These are phyloP conservation scores for Paragyromitra xinjiangensis DNA, from an alignment of 495 filamentous ascomycete species.

Conservation along the genomic window DNA sequence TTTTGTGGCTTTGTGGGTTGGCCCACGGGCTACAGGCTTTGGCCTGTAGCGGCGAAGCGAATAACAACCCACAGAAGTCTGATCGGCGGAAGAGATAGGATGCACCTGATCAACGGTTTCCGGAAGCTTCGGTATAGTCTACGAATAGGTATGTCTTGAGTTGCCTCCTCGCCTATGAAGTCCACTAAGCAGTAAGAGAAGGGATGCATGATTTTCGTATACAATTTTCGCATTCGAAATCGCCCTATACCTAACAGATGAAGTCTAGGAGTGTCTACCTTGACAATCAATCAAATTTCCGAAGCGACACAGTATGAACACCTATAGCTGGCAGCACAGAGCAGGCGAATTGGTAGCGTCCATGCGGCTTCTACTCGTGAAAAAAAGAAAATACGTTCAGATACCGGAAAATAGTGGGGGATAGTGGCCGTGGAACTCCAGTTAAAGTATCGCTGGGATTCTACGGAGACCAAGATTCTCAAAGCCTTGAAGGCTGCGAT, in stretches of 20 bases:
- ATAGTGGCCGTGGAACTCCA: background rate
- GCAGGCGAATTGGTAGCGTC: background rate
- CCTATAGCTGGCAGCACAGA: background rate
- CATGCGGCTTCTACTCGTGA: background rate
- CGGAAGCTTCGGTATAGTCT: background rate
- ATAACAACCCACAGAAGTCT: background rate
- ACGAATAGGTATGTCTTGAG: constrained; percentile 21
- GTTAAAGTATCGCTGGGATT: background rate
- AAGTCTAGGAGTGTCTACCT: background rate
- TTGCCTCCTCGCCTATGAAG: constrained; percentile 2
- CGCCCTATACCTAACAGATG: background rate
- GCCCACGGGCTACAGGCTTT: background rate
- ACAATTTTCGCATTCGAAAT: background rate
- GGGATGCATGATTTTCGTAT: background rate
- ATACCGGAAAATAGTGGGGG: background rate
- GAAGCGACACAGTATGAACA: background rate
- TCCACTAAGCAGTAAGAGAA: background rate
- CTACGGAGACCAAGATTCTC: background rate
- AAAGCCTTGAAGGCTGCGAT: too few relatives aligned
- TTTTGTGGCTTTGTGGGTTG: background rate
- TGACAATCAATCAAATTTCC: background rate
- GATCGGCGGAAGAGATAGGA: background rate
- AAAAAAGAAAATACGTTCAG: background rate
- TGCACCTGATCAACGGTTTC: background rate
- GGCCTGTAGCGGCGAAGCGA: background rate